These are phyloP conservation scores for Fusarium sulawesiense DNA, from an alignment of 2,329 filamentous ascomycete species.

Conservation along the genomic window DNA sequence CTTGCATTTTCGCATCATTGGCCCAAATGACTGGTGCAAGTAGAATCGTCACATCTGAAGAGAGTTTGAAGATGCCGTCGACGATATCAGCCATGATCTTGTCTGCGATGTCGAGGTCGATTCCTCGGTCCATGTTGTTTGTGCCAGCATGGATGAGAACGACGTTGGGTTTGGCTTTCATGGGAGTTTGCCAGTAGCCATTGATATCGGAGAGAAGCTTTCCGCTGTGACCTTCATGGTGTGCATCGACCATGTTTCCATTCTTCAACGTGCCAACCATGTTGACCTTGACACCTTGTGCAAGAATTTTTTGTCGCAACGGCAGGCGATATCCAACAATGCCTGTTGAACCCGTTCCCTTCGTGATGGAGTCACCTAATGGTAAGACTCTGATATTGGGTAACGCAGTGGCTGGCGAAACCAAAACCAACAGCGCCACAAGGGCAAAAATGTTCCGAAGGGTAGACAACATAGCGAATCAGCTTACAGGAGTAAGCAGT, in stretches of 20 bases:
- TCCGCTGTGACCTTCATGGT: conserved; percentile 33
- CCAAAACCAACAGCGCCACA: not conserved
- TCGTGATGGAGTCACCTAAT: conserved; percentile 34
- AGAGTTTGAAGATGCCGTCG: conserved; percentile 25
- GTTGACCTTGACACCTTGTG: conserved; percentile 14
- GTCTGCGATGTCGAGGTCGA: conserved; percentile 9
- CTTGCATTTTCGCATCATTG: conserved; percentile 26
- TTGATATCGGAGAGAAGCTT: conserved; percentile 24
- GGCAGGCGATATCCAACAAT: conserved; percentile 18
- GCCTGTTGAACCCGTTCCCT: conserved; percentile 27
- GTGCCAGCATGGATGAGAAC: conserved; percentile 36
- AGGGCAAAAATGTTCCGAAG: not conserved
- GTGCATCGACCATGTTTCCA: conserved; percentile 21
- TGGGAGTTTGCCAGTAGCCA: conserved; percentile 26
- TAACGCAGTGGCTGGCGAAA: not conserved
- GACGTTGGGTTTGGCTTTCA: conserved; percentile 24
- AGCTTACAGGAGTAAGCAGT: not conserved
- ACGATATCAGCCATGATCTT: conserved; percentile 16
- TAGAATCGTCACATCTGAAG: conserved; percentile 23
- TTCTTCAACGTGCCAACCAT: conserved; percentile 26
- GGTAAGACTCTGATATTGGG: conserved; percentile 28
- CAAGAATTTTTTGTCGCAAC: conserved; percentile 15
- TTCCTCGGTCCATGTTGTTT: conserved; percentile 30
- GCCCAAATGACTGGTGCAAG: conserved; percentile 35
- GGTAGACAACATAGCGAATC: not conserved